Conservation (phyloP, 2,329 filamentous ascomycete genomes). For the Tolypocladium sp. region DNA sequence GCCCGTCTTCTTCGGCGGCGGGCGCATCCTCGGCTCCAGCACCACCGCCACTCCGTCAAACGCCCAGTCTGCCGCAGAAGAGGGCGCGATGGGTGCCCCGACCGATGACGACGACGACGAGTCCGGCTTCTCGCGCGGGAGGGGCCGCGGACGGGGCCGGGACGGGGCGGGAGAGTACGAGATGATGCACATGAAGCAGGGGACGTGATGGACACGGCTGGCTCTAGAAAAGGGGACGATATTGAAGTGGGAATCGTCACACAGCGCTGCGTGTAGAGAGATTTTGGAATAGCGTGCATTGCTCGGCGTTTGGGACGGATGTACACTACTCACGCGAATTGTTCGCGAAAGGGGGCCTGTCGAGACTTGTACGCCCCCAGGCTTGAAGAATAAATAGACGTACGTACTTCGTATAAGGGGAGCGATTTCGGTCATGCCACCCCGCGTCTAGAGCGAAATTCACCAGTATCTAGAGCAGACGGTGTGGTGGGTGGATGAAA, state of each 20-base stretch:
- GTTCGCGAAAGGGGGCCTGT: not conserved
- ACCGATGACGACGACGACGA: constrained; percentile 28
- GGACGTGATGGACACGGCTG: not conserved
- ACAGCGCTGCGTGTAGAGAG: not conserved
- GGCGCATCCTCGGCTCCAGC: constrained; percentile 23
- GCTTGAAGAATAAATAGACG: not conserved
- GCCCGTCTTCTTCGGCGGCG: constrained; percentile 78
- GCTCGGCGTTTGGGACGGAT: constrained; percentile 20
- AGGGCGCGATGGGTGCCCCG: constrained; percentile 13
- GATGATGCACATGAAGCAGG: constrained; percentile 46
- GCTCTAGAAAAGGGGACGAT: not conserved
- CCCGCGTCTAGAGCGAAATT: not conserved
- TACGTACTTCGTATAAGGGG: not conserved
- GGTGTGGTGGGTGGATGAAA: not conserved
- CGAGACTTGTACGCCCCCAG: not conserved
- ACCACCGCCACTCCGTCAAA: constrained; percentile 8
- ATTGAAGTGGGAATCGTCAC: not conserved
- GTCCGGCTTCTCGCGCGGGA: constrained; percentile 35
- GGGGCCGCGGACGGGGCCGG: constrained; percentile 41
- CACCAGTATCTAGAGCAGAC: too few species aligned
- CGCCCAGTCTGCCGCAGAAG: constrained; percentile 11
- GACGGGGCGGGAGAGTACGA: constrained; percentile 55
- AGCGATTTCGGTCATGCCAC: not conserved
- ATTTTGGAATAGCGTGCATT: constrained; percentile 21
- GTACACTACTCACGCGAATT: constrained; percentile 2